Percentiles rank a stretch among this genome's conserved stretches.
Conservation (phyloP, 805 yeast genomes). For the Yarrowia hollandica region DNA sequence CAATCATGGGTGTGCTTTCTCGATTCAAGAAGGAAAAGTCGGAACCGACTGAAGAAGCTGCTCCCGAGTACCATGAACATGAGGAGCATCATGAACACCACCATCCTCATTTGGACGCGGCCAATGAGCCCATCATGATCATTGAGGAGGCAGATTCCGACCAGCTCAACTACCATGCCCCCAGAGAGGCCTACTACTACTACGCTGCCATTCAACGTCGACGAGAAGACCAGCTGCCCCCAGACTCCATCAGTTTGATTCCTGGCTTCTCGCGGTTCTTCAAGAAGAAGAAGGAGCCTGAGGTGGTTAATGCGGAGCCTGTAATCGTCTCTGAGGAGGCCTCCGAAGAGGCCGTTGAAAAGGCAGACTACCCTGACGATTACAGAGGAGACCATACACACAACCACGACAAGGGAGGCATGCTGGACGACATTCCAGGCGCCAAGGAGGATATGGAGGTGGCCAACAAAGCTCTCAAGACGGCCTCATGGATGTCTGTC, state of each 20-base stretch:
- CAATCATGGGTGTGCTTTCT: neutral
- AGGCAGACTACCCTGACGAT: conserved; percentile 5
- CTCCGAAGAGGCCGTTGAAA: neutral
- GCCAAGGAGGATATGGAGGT: conserved; percentile 21
- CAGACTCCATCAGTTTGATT: neutral
- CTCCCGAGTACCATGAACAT: neutral
- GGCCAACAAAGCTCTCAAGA: conserved; percentile 35
- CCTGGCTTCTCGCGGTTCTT: conserved; percentile 5
- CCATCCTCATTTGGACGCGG: conserved; percentile 15
- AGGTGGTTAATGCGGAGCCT: neutral
- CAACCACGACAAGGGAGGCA: neutral
- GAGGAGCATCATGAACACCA: neutral
- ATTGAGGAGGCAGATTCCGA: conserved; percentile 17
- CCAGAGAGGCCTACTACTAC: conserved; percentile 22
- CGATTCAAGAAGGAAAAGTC: conserved; percentile 10
- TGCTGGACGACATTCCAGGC: conserved; percentile 20
- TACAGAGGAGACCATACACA: conserved; percentile 22
- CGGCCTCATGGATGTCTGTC: conserved; percentile 39
- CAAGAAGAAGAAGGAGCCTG: conserved; percentile 3
- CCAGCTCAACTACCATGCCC: conserved; percentile 28
- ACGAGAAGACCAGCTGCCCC: neutral
- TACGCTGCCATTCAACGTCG: conserved; percentile 17
- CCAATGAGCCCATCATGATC: conserved; percentile 17
- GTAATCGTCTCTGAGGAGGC: neutral
- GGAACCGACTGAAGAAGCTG: neutral